phyloP scores from a whole-genome alignment of 208 protist genomes.

The Acanthamoeba triangularis region DNA sequence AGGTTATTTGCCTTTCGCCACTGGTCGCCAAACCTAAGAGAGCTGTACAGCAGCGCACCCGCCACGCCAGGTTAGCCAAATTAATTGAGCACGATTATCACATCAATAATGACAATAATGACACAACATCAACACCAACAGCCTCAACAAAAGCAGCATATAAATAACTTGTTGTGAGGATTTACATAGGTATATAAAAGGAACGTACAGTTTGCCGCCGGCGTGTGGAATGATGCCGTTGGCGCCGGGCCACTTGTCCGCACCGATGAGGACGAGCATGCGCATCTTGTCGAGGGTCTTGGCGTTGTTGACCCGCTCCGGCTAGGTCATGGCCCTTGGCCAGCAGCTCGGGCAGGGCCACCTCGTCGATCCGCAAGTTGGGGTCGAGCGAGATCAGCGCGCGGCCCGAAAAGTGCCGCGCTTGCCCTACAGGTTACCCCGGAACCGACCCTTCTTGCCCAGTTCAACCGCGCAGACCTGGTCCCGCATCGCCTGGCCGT shows the following conservation, averaged over 20 bases:
- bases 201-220: constrained; percentile 73
- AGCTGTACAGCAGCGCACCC: constrained; percentile 79
- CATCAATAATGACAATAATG: too few relatives aligned
- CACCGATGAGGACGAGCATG: constrained; percentile 97
- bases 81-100: too few relatives aligned
- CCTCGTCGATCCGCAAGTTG: constrained; percentile 97
- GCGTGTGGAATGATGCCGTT: constrained; percentile 94
- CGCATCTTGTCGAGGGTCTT: constrained; percentile 96
- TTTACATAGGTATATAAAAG: constrained; percentile 71
- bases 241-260: constrained; percentile 97
- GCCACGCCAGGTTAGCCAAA: too few relatives aligned
- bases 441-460: constrained; percentile 99
- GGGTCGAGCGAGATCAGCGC: constrained; percentile 99
- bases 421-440: constrained; percentile 99
- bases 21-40: constrained; percentile 86
- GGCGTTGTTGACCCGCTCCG: constrained; percentile 96
- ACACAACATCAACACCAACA: too few relatives aligned
- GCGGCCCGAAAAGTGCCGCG: constrained; percentile 99
- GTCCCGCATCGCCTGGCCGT: constrained; percentile 87
- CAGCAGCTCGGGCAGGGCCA: constrained; percentile 98
- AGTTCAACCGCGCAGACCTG: constrained; percentile 98
- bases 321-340: constrained; percentile 98
- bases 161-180: too few relatives aligned
- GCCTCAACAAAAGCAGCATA: too few relatives aligned
- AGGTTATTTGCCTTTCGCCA: constrained; percentile 94